Evolutionary conservation across 2,329 filamentous ascomycete species (phyloP).

Genomic region (Aspergillus sp.): DNA sequence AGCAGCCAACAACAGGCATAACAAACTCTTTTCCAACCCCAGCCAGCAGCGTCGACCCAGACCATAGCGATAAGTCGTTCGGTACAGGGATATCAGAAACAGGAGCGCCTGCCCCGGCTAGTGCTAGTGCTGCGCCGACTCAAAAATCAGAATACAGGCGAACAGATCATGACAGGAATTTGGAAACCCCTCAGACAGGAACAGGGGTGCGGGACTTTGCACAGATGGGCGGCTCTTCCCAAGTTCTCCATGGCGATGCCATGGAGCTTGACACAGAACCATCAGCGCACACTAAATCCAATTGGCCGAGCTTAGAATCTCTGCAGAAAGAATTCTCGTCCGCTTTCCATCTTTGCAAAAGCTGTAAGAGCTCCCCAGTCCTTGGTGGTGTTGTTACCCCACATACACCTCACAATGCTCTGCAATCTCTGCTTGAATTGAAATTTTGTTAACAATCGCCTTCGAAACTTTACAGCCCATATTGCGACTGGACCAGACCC

Average conservation of each 20-base stretch:
- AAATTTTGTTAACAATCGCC: conserved; percentile 44
- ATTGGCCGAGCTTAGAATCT: conserved; percentile 40
- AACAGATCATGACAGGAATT: conserved; percentile 37
- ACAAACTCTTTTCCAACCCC: conserved; percentile 47
- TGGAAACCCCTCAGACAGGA: conserved; percentile 16
- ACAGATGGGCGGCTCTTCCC: conserved; percentile 17
- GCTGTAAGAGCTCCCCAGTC: conserved; percentile 49
- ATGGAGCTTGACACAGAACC: conserved; percentile 42
- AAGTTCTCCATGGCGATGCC: conserved; percentile 28
- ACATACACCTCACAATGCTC: conserved; percentile 26
- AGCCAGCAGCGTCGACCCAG: conserved; percentile 45
- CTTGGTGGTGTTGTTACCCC: conserved; percentile 31
- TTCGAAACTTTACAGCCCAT: conserved; percentile 41
- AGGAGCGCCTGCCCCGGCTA: conserved; percentile 14
- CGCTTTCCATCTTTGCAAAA: conserved; percentile 51
- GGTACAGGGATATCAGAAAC: conserved; percentile 23
- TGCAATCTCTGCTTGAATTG: conserved; percentile 28
- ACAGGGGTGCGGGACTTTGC: conserved; percentile 23
- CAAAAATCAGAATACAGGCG: conserved; percentile 32
- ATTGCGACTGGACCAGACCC: conserved; percentile 56
- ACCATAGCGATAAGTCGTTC: conserved; percentile 34
- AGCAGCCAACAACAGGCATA: conserved; percentile 40
- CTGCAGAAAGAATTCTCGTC: conserved; percentile 48
- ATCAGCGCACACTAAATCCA: conserved; percentile 19
- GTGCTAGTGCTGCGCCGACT: conserved; percentile 15